Conservation (phyloP, 495 filamentous ascomycete genomes). For the Penicillium bovifimosum region DNA sequence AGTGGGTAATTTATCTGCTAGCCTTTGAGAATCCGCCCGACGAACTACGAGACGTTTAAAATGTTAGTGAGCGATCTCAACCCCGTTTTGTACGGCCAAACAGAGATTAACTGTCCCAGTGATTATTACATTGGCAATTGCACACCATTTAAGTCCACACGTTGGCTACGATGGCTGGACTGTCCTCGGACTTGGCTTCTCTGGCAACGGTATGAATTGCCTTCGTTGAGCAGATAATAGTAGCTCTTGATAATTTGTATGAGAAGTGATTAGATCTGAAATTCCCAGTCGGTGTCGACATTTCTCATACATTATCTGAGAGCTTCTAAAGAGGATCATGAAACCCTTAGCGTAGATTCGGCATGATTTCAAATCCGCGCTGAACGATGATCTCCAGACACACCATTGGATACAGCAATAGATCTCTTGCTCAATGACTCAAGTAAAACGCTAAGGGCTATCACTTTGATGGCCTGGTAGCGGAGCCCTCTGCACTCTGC, state of each 20-base stretch:
- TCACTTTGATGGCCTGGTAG: background rate
- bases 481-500: background rate
- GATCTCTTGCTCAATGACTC: background rate
- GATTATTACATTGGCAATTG: background rate
- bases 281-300: background rate
- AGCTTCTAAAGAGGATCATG: background rate
- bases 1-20: background rate
- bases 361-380: background rate
- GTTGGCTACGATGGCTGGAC: background rate
- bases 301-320: background rate
- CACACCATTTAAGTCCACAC: background rate
- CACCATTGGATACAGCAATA: background rate
- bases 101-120: background rate
- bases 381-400: background rate
- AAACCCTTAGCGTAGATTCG: background rate
- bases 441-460: background rate
- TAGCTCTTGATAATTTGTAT: background rate
- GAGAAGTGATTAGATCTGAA: background rate
- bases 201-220: no score
- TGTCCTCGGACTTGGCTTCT: no score
- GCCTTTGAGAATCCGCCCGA: background rate
- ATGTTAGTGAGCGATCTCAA: background rate
- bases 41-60: background rate
- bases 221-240: no score
- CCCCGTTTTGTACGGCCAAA: background rate